Base-by-base conservation (phyloP, 495 filamentous ascomycete genomes). In the Penicillium flavigenum region DNA sequence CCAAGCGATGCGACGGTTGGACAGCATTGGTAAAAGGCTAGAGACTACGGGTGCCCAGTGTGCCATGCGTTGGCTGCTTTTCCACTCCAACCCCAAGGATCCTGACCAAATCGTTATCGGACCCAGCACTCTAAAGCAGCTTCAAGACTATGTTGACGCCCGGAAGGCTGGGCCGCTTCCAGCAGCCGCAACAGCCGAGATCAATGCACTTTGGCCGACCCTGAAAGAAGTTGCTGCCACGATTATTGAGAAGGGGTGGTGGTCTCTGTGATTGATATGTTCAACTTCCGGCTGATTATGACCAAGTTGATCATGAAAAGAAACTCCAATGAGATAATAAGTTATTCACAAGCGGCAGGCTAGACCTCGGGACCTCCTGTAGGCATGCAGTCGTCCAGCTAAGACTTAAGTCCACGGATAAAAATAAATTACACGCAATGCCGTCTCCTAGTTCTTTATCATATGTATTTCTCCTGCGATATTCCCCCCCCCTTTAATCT, bases 41-140 rank as follows among this genome's bases (percentile, higher is more conserved):
- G 43, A 39, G 3, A 12, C 64, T 9, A 61, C 51, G 4, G 19
- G 56, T 4, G 48, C 60, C 11, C 67, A 72, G 48, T 61, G 60
- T 4, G 63, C 65, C 3, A 26, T 72, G n/a, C 60, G 70, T 8
- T 75, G 71, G 72, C 43, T 72, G n/a, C 48, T 64, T 7, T 58
- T 65, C 24, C 69, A 75, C 53, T 69, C 67, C 1, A 47, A 46
- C 19, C 45, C 71, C 17, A 41, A 58, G 12, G 52, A 64, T 2
- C 56, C 47, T 2, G 71, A 75, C 48, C 59, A 51, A 5, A 55
- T 75, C n/a, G 65, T 68, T 11, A 49, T 73, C 29, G 72, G 72
- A 3, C 69, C 63, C 29, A 70, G 61, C 43, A 62, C 49, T 20
- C 24, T 59, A 2, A 22, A 54, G 29, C 69, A 72, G 46, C 42